Evolutionary conservation across 257 asterid species (phyloP).

Genomic region (Solanum ossicruentum): DNA sequence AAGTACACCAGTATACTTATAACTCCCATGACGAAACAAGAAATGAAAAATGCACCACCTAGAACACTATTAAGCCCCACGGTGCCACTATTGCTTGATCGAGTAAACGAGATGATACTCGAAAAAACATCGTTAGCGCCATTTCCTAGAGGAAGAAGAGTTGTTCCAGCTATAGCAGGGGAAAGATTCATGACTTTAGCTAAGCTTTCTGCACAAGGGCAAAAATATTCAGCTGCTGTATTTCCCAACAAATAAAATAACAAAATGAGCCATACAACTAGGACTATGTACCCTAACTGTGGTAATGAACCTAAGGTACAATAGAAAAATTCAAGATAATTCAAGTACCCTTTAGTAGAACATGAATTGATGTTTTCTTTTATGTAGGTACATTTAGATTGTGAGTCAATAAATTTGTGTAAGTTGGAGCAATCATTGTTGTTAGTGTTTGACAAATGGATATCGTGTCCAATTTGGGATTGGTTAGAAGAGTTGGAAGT

Average conservation of each 20-base stretch:
- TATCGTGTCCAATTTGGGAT: neutral
- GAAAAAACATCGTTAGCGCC: slow-evolving; percentile 78
- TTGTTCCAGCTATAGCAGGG: slow-evolving; percentile 71
- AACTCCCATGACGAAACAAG: slow-evolving; percentile 62
- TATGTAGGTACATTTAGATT: slow-evolving; percentile 36
- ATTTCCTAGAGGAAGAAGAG: slow-evolving; percentile 78
- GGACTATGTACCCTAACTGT: slow-evolving; percentile 24
- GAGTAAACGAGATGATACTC: slow-evolving; percentile 43
- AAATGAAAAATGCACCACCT: slow-evolving; percentile 73
- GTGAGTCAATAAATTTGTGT: slow-evolving; percentile 5
- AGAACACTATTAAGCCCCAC: slow-evolving; percentile 62
- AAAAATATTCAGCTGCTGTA: slow-evolving; percentile 62
- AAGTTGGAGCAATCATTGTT: slow-evolving; percentile 19
- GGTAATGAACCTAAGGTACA: slow-evolving; percentile 27
- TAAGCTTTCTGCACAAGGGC: slow-evolving; percentile 50
- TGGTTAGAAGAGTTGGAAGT: neutral
- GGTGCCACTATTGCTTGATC: slow-evolving; percentile 31
- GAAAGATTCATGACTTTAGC: slow-evolving; percentile 43
- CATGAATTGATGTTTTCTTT: slow-evolving; percentile 17
- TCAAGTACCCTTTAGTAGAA: slow-evolving; percentile 37
- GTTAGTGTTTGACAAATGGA: neutral
- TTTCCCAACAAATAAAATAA: slow-evolving; percentile 56
- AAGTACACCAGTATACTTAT: slow-evolving; percentile 35
- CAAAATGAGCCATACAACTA: slow-evolving; percentile 38
- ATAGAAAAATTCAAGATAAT: slow-evolving; percentile 51